Evolutionary conservation across 75 land plant genomes (phyloP).

Genomic region (Sequoiadendron giganteum): DNA sequence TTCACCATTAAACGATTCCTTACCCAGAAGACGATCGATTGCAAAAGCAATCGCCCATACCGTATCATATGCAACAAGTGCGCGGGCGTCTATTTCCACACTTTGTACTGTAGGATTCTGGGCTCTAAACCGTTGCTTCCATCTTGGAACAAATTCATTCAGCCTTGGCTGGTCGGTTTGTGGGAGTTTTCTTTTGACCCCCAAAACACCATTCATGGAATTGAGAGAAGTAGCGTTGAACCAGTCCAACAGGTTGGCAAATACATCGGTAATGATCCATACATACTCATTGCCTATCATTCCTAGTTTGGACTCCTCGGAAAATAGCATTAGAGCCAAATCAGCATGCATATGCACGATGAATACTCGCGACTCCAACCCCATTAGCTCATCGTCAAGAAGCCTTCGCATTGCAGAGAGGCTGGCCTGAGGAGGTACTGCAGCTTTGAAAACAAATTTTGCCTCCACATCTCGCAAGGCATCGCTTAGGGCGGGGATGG

Average conservation of each 20-base stretch:
- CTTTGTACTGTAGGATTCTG: no score
- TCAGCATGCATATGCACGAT: no score
- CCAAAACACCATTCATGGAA: background rate
- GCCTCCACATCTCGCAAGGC: conserved; percentile 30
- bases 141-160: background rate
- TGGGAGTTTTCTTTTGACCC: background rate
- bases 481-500: conserved; percentile 40
- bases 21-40: conserved; percentile 10
- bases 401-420: no score
- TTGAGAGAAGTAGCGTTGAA: background rate
- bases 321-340: no score
- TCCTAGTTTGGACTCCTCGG: no score
- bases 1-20: conserved; percentile 9
- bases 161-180: background rate
- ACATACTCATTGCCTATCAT: no score
- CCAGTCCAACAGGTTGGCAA: no score
- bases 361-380: no score
- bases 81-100: no score
- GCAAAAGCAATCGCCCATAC: conserved; percentile 44
- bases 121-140: background rate
- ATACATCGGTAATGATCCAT: no score
- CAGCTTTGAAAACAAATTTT: background rate
- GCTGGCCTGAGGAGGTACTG: no score
- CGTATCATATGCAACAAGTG: conserved; percentile 19
- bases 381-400: no score